phyloP scores from a whole-genome alignment of 305 asterid genomes.

The Fraxinus sp. region DNA sequence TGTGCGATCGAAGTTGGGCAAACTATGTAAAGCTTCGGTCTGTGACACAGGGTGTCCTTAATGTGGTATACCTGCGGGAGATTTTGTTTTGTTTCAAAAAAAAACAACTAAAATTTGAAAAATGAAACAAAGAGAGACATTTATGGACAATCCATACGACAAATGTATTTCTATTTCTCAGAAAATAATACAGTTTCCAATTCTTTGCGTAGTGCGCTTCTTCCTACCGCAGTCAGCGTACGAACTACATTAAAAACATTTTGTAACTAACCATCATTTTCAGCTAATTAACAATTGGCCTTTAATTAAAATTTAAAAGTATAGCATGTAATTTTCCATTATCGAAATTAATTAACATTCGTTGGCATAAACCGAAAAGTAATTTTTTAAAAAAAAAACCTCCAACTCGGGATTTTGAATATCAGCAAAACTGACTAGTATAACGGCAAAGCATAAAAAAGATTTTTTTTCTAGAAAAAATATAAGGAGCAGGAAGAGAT shows the following conservation, averaged over 20 bases:
- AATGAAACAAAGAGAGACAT: too few relatives aligned
- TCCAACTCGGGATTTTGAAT: not conserved
- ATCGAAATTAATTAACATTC: not conserved
- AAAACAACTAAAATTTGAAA: too few relatives aligned
- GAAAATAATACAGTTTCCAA: not conserved
- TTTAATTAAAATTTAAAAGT: not conserved
- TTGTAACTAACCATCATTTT: not conserved
- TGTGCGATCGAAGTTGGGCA: too few relatives aligned
- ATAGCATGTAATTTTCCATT: not conserved
- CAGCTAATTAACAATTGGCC: not conserved
- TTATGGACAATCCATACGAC: too few relatives aligned
- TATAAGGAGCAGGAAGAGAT: not conserved
- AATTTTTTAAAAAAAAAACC: not conserved
- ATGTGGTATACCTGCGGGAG: too few relatives aligned
- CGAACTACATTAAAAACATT: not conserved
- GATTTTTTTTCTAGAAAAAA: not conserved
- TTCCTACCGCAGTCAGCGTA: not conserved
- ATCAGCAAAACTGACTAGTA: not conserved
- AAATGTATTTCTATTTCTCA: too few relatives aligned
- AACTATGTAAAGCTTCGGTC: too few relatives aligned
- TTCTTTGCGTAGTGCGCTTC: not conserved
- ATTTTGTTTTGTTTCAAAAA: too few relatives aligned
- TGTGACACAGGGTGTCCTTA: too few relatives aligned
- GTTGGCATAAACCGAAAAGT: not conserved
- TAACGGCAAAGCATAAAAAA: conserved; percentile 14